Conservation (phyloP, 495 filamentous ascomycete genomes). For the Neurospora sp. region DNA sequence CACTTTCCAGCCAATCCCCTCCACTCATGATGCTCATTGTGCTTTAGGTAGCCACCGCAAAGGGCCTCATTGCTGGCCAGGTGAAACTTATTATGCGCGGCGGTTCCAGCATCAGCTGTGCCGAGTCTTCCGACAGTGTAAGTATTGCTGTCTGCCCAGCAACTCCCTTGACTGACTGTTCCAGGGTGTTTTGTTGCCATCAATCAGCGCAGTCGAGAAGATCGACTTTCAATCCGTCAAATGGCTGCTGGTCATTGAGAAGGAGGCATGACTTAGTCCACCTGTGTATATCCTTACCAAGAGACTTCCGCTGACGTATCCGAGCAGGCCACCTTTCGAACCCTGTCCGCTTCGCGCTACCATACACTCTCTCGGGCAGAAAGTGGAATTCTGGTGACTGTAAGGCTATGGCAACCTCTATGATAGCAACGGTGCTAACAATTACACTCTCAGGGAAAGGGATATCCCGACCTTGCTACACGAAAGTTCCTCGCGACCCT, state of each 20-base stretch:
- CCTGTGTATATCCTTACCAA: conserved; percentile 7
- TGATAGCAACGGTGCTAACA: background rate
- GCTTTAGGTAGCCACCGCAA: conserved; percentile 48
- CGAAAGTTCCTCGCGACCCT: conserved; percentile 55
- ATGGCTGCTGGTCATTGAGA: conserved; percentile 85
- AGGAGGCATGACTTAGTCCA: conserved; percentile 52
- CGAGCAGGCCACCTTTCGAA: conserved; percentile 66
- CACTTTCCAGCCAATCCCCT: background rate
- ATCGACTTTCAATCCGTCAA: conserved; percentile 44
- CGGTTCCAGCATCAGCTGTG: conserved; percentile 21
- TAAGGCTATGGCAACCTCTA: conserved; percentile 2
- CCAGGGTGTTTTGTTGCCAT: conserved; percentile 62
- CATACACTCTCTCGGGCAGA: conserved; percentile 5
- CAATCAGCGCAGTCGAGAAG: conserved; percentile 37
- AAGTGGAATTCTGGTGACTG: conserved; percentile 24
- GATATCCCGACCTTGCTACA: conserved; percentile 82
- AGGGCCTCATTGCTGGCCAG: conserved; percentile 29
- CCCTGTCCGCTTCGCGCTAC: conserved; percentile 20
- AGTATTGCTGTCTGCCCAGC: background rate
- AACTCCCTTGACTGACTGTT: background rate
- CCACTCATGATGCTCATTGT: background rate
- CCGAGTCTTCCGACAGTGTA: conserved; percentile 19
- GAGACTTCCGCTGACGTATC: background rate
- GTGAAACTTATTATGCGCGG: conserved; percentile 14
- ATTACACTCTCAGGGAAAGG: conserved; percentile 55